A percentile compares a stretch with the other conserved stretches of the same genome.
Evolutionary conservation across 2,329 filamentous ascomycete species (phyloP).

Genomic region (Colletotrichum theobromicola): DNA sequence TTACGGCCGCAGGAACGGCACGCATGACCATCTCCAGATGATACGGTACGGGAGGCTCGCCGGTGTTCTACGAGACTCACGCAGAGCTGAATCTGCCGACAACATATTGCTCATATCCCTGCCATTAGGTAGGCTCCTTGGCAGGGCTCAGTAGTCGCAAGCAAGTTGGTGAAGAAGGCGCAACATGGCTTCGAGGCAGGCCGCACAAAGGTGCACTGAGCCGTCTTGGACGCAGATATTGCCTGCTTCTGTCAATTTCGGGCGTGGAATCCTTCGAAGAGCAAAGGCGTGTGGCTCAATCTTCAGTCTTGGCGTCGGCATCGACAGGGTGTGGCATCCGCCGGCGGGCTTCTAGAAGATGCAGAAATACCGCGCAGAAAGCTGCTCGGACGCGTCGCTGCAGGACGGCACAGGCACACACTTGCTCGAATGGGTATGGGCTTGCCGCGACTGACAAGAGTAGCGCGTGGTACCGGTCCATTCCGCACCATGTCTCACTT

Average conservation of each 20-base stretch:
- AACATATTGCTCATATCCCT: not conserved
- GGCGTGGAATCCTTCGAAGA: not conserved
- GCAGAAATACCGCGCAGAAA: not conserved
- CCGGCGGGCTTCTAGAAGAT: slow-evolving; percentile 9
- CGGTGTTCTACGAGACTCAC: not conserved
- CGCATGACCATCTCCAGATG: not conserved
- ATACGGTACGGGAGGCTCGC: not conserved
- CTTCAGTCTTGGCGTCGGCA: not conserved
- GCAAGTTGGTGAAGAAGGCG: not conserved
- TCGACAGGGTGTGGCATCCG: not conserved
- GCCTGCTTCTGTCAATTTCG: not conserved
- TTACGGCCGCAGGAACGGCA: not conserved
- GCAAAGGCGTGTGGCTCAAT: not conserved
- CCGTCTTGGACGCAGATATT: not conserved
- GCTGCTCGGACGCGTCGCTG: not conserved
- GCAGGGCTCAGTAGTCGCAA: not conserved
- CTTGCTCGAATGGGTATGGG: not conserved
- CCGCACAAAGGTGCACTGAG: not conserved
- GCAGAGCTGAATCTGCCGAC: not conserved
- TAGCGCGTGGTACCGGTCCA: not conserved
- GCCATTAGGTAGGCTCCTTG: not conserved
- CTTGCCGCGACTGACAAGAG: not conserved
- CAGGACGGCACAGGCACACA: not conserved
- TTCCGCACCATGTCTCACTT: not conserved
- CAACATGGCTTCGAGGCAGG: not conserved